Conservation (phyloP, 2,329 filamentous ascomycete genomes). For the Colletotrichum sojae region DNA sequence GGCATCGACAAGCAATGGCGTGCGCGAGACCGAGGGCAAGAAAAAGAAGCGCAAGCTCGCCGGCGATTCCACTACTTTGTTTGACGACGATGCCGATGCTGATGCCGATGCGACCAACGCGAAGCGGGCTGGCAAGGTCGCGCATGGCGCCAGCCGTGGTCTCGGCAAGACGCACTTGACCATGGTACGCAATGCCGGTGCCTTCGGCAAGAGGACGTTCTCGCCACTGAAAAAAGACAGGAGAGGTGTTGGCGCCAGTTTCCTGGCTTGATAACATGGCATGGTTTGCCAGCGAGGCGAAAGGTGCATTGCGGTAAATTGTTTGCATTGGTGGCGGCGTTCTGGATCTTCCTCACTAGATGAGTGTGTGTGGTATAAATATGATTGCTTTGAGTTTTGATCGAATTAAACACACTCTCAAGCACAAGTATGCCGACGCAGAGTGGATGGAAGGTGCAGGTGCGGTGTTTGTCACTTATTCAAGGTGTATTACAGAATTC, state of each 20-base stretch:
- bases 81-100: conserved; percentile 73
- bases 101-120: conserved; percentile 41
- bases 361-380: conserved; percentile 10
- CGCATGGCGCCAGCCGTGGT: conserved; percentile 44
- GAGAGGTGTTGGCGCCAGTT: conserved; percentile 74
- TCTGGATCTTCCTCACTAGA: not conserved
- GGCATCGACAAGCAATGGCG: conserved; percentile 46
- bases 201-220: conserved; percentile 70
- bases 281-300: not conserved
- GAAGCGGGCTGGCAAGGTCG: conserved; percentile 52
- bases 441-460: too few relatives aligned
- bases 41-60: conserved; percentile 83
- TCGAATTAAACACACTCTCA: not conserved
- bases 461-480: too few relatives aligned
- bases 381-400: conserved; percentile 1
- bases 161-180: conserved; percentile 55
- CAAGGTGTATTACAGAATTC: too few relatives aligned
- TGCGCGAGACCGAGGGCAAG: conserved; percentile 59
- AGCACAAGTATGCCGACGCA: too few relatives aligned
- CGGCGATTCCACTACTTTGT: conserved; percentile 74
- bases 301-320: conserved; percentile 6
- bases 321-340: conserved; percentile 36
- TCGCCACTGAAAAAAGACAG: conserved; percentile 81
- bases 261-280: conserved; percentile 59
- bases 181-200: conserved; percentile 54